Conservation (phyloP, 1,284 basidiomycete species). For the Tilletia caries region DNA sequence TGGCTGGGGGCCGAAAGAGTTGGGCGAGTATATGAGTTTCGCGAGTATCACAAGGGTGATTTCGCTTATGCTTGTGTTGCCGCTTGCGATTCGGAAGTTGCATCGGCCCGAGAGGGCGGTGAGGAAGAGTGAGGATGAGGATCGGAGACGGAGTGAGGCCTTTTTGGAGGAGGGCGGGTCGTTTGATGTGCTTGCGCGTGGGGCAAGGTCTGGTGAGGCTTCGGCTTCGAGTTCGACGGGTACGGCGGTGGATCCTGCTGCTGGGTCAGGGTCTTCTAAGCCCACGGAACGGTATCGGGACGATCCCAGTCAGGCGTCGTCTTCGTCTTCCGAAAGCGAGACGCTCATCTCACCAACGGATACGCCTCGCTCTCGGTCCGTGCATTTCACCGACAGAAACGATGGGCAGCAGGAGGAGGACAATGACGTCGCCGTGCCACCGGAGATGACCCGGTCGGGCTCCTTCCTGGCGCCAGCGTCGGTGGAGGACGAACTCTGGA, state of each 20-base stretch:
- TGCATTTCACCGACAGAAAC: slow-evolving; percentile 7
- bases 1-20: slow-evolving; percentile 41
- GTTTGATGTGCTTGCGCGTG: not conserved
- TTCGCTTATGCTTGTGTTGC: slow-evolving; percentile 39
- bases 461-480: slow-evolving; percentile 8
- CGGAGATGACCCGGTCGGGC: slow-evolving; percentile 1
- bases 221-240: not conserved
- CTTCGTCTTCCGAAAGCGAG: slow-evolving; percentile 20
- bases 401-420: slow-evolving; percentile 15
- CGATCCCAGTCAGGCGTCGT: slow-evolving; percentile 13
- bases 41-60: slow-evolving; percentile 41
- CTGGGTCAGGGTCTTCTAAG: no score
- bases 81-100: slow-evolving; percentile 40
- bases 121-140: slow-evolving; percentile 29
- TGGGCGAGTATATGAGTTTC: slow-evolving; percentile 47
- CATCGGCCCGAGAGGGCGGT: slow-evolving; percentile 40
- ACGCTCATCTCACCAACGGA: not conserved
- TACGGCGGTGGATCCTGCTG: not conserved
- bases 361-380: not conserved
- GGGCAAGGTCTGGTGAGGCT: not conserved
- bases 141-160: slow-evolving; percentile 12
- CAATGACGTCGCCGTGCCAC: slow-evolving; percentile 19
- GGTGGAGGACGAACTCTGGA: slow-evolving; percentile 46
- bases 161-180: not conserved
- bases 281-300: slow-evolving; percentile 14